Evolutionary conservation across 306 rosid genomes (phyloP).

Genomic region (Mucuna pruriens): DNA sequence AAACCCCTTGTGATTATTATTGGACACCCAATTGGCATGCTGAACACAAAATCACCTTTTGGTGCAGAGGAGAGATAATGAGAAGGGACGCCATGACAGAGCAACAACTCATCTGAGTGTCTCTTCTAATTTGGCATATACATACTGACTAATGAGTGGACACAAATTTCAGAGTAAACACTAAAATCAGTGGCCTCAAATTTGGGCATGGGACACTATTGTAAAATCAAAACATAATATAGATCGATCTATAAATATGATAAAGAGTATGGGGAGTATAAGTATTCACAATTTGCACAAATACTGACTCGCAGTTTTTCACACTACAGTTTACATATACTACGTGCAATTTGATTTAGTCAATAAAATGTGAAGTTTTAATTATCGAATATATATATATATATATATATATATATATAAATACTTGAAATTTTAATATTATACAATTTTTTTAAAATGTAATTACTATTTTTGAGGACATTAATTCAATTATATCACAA

Average conservation of each 20-base stretch:
- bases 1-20: not conserved
- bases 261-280: not conserved
- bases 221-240: not conserved
- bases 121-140: not conserved
- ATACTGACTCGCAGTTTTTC: not conserved
- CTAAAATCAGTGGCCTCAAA: not conserved
- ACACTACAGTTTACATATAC: not conserved
- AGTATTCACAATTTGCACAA: not conserved
- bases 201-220: not conserved
- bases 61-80: slow-evolving; percentile 51
- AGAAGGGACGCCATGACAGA: slow-evolving; percentile 74
- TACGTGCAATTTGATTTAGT: not conserved
- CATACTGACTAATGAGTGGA: slow-evolving; percentile 33
- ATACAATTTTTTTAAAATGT: too few species aligned
- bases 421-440: too few species aligned
- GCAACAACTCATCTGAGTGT: slow-evolving; percentile 36
- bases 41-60: slow-evolving; percentile 49
- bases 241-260: slow-evolving; percentile 13
- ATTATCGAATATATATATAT: too few species aligned
- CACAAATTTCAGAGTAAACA: slow-evolving; percentile 30
- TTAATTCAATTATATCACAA: too few species aligned
- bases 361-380: not conserved
- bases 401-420: too few species aligned
- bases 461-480: not conserved
- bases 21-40: not conserved